Evolutionary conservation across 2,329 filamentous ascomycete genomes (phyloP).

Genomic region (Cercospora zeina): DNA sequence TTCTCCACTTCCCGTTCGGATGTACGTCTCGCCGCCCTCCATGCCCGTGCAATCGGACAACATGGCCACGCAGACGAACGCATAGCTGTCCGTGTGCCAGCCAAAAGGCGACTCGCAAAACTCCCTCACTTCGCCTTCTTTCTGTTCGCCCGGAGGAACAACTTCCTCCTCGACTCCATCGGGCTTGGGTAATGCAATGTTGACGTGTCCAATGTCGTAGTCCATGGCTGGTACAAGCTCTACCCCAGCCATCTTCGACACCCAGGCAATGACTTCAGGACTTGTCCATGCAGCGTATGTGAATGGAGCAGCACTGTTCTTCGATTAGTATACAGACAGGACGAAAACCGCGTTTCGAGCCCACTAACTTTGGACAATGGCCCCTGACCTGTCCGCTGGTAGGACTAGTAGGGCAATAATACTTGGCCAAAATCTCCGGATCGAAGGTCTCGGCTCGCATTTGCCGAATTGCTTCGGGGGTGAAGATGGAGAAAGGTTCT

Average conservation of each 20-base stretch:
- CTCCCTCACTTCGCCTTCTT: slow-evolving; percentile 53
- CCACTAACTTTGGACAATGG: slow-evolving; percentile 1
- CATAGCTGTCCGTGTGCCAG: slow-evolving; percentile 66
- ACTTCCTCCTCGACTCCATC: slow-evolving; percentile 34
- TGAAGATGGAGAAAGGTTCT: slow-evolving; percentile 65
- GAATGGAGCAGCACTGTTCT: slow-evolving; percentile 62
- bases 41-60: slow-evolving; percentile 63
- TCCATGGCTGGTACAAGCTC: slow-evolving; percentile 59
- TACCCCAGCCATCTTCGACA: slow-evolving; percentile 59
- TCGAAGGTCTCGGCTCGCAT: slow-evolving; percentile 55
- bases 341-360: too few species aligned
- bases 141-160: slow-evolving; percentile 42
- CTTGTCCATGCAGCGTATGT: slow-evolving; percentile 63
- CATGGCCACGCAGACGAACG: slow-evolving; percentile 69
- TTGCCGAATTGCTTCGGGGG: slow-evolving; percentile 55
- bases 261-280: slow-evolving; percentile 55
- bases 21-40: slow-evolving; percentile 64
- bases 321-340: neutral
- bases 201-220: slow-evolving; percentile 61
- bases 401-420: slow-evolving; percentile 45
- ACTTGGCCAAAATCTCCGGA: slow-evolving; percentile 59
- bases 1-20: slow-evolving; percentile 56
- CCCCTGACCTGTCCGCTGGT: slow-evolving; percentile 9
- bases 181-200: slow-evolving; percentile 53
- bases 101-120: slow-evolving; percentile 49